Base-by-base conservation (phyloP, 2,329 filamentous ascomycete genomes). In the Pestalotiopsis sp. region DNA sequence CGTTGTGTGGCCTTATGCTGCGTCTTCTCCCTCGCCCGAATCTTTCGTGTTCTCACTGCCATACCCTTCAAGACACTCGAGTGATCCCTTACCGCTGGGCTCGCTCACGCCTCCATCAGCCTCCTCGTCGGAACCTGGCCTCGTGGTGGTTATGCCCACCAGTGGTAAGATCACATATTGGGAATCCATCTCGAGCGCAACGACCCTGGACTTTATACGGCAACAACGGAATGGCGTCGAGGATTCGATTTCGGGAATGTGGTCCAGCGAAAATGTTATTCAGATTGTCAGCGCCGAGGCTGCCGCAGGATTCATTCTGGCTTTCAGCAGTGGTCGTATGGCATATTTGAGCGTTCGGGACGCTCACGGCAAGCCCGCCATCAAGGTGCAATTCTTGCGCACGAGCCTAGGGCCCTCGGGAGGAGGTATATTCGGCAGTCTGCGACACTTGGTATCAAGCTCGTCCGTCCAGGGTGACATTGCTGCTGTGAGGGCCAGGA, bases 161-260 rank as follows among this genome's bases (percentile, higher is more conserved):
- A 94, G 87, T 63, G 96, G 96, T 66, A 95, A 91, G 79, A 90
- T 98, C 66, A 91, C 93, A 59, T 98, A 96, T 80, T 98, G 96
- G 94, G 96, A 98, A 78, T 97, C 94, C 52, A 93, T 98, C 71
- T 94, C 95, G 68, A 94, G 91, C 79, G 94, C 94, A 11, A 93
- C 94, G 52, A 94, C 93, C 0, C 86, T 97, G 67, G 93, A 93
- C 71, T 89, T 97, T 56, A 93, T 95, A 75, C 91, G 92, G 72
- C 92, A 97, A 77, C 92, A 93, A 75, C 90, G 92, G 72, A 91
- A 90, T 72, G 93, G 93, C 17, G 89, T 97, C 17, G 93, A 97
- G 75, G 90, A 93, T 60, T 83, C 84, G 2, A 89, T 97, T 70
- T 85, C 89, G 2, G 92, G 92, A 70, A 86, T 98, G 81, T 89